phyloP scores from a whole-genome alignment of 78 protist genomes.

The Speleostelium caveatum region DNA sequence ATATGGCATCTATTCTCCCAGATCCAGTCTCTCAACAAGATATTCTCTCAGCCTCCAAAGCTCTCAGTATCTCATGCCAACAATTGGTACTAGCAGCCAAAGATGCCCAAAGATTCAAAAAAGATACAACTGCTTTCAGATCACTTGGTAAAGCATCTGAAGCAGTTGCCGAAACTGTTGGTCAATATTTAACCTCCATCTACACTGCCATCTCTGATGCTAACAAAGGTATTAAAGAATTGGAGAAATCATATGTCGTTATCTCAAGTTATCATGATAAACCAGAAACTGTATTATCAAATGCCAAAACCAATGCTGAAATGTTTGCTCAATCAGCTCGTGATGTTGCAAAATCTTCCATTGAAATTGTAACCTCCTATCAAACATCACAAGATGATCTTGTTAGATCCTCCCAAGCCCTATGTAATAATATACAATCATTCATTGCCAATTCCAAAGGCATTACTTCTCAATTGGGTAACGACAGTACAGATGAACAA shows the following conservation, averaged over 20 bases:
- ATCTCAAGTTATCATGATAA: conserved; percentile 38
- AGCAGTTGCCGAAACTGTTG: conserved; percentile 79
- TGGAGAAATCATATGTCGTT: conserved; percentile 41
- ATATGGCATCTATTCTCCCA: conserved; percentile 24
- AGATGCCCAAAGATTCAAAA: conserved; percentile 86
- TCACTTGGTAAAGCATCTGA: conserved; percentile 79
- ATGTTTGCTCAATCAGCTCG: conserved; percentile 38
- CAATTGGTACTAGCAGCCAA: conserved; percentile 74
- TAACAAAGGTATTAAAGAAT: conserved; percentile 79
- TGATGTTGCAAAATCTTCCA: conserved; percentile 65
- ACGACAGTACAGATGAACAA: background rate
- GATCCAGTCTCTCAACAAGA: conserved; percentile 73
- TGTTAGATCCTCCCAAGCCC: conserved; percentile 52
- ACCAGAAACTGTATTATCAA: conserved; percentile 34
- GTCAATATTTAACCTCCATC: conserved; percentile 36
- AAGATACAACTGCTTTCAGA: conserved; percentile 74
- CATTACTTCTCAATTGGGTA: conserved; percentile 5
- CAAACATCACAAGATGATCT: conserved; percentile 57
- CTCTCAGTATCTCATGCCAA: conserved; percentile 66
- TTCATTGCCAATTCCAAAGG: conserved; percentile 41
- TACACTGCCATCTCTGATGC: conserved; percentile 75
- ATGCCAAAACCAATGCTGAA: conserved; percentile 43
- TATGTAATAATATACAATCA: conserved; percentile 16
- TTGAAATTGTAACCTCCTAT: conserved; percentile 62
- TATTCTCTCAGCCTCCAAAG: conserved; percentile 66